Evolutionary conservation across 768 basidiomycete genomes (phyloP), one percentile per base, ranked within the genome.

Genomic region (Phylloporus sp.): DNA sequence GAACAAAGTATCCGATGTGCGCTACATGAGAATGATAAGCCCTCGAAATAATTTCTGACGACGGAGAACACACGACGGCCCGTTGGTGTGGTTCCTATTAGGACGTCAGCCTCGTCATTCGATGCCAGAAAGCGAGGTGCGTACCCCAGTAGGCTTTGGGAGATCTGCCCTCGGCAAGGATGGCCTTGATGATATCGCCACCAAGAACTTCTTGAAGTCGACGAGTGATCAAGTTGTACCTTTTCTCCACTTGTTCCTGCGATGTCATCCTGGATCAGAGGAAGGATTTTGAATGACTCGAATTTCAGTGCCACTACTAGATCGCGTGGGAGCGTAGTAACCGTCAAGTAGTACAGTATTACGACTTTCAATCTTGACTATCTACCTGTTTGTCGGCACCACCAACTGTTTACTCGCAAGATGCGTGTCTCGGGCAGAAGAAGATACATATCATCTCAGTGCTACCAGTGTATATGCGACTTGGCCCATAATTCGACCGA

Each of bases 1-100:
- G 83, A 0, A 95, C 95, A 64, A 96, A 95, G 75, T 99, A 99
- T 6, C 90, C 96, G 48, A 98, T 86, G 60, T 98, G 96, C 7
- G 95, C 95, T 98, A 58, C 34, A 48, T 13, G 32, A 21, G 24
- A 6, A 20, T 42, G 48, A 40, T 38, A 46, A 45, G 39, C 44
- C 6, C 11, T 35, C 9, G 29, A 9, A 1, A 26, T 33, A n/a
- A 11, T 6, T 21, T 23, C 23, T 17, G 44, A 34, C 10, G 32
- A 34, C 5, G n/a, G 21, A 18, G 14, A 34, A 69, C 90, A 69
- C 66, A 97, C 93, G 95, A 72, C 92, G 71, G 56, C 95, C 95
- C 8, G 95, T 98, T 1, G 93, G 82, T 17, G 95, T 91, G 17
- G 90, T 86, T 40, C 95, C 95, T 96, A 57, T 56, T 7, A 18